Conservation (phyloP, 179 eudicot genomes). For the Sideroxylon spinosum region DNA sequence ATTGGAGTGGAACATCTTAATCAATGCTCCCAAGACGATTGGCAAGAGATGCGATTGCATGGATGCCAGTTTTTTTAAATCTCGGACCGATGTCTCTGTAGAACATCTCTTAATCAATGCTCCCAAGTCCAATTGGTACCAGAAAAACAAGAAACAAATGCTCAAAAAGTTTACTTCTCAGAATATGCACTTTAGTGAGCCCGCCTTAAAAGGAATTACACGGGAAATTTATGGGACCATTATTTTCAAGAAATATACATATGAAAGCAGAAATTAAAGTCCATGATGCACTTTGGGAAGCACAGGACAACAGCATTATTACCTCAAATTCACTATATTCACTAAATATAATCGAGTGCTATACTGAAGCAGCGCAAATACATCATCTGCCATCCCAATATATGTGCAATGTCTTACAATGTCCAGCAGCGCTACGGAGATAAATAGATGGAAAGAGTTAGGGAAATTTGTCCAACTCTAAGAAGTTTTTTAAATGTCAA, state of each 20-base stretch:
- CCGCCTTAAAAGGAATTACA: background rate
- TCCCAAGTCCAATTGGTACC: constrained; percentile 14
- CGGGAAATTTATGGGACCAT: background rate
- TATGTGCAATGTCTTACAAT: constrained; percentile 80
- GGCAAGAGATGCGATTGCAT: no score
- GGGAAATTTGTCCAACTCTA: constrained; percentile 1
- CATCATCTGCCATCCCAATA: constrained; percentile 97
- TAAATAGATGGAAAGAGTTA: constrained; percentile 6
- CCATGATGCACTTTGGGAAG: background rate
- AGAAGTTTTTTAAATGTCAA: background rate
- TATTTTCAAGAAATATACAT: background rate
- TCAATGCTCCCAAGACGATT: background rate
- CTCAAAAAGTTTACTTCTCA: constrained; percentile 8
- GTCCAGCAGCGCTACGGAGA: constrained; percentile 66
- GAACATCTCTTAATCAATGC: background rate
- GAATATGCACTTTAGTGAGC: constrained; percentile 5
- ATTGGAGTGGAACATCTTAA: background rate
- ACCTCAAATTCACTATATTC: constrained; percentile 91
- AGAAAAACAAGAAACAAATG: background rate
- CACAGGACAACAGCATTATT: constrained; percentile 5
- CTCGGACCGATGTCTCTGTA: no score
- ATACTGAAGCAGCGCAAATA: constrained; percentile 77
- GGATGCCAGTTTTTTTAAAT: no score
- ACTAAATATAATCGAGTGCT: constrained; percentile 90
- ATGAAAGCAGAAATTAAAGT: background rate